These are phyloP conservation scores for Backusella mclennaniae DNA, from an alignment of 192 early-diverging fungal genomes.

Conservation along the genomic window DNA sequence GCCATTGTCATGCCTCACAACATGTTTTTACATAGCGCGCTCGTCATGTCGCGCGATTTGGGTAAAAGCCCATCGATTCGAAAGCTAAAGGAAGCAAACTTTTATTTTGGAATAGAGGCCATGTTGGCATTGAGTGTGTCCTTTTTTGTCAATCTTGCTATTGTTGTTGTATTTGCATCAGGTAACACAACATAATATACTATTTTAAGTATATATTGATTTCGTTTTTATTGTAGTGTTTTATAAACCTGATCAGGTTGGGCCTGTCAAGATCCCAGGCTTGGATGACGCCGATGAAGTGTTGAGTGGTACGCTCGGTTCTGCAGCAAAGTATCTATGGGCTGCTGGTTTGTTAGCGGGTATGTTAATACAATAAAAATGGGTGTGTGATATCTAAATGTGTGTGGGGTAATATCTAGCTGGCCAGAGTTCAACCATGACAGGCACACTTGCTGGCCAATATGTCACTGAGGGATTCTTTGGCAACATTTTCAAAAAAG, in stretches of 20 bases:
- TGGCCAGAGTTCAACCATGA: constrained; percentile 85
- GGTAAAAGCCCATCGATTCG: constrained; percentile 20
- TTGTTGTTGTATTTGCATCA: constrained; percentile 68
- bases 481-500: constrained; percentile 51
- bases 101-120: constrained; percentile 65
- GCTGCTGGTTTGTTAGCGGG: constrained; percentile 73
- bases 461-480: constrained; percentile 86
- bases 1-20: constrained; percentile 89
- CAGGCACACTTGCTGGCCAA: constrained; percentile 92
- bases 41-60: constrained; percentile 58
- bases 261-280: constrained; percentile 44
- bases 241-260: constrained; percentile 23
- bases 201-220: not conserved
- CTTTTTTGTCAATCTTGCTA: constrained; percentile 65
- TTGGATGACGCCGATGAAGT: constrained; percentile 60
- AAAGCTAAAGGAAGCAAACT: constrained; percentile 65
- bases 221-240: constrained; percentile 21
- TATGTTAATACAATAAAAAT: not conserved
- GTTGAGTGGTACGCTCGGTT: constrained; percentile 58
- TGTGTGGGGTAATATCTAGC: constrained; percentile 26
- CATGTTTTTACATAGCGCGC: constrained; percentile 78
- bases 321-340: constrained; percentile 68
- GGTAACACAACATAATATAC: constrained; percentile 4
- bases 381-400: too few relatives aligned
- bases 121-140: constrained; percentile 58